Evolutionary conservation across 176 grass and related monocot genomes (phyloP).

Genomic region (Rhynchospora pubera): DNA sequence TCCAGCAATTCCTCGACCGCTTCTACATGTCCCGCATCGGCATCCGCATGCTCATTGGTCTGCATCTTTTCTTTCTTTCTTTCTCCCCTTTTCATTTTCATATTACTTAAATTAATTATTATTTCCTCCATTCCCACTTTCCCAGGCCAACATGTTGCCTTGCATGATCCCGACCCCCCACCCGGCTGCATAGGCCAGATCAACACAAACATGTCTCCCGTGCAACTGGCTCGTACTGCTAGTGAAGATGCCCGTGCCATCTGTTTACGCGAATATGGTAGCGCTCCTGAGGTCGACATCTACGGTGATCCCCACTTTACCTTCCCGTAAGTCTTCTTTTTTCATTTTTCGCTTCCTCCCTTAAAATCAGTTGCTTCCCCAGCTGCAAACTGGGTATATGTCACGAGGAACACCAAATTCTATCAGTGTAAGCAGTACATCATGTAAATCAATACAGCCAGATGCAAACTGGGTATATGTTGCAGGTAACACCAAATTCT

Average conservation of each 20-base stretch:
- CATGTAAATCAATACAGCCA: too few species aligned
- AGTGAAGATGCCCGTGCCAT: conserved; percentile 85
- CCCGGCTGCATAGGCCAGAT: conserved; percentile 81
- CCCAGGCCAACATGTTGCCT: conserved; percentile 84
- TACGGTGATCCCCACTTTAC: conserved; percentile 84
- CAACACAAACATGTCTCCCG: conserved; percentile 77
- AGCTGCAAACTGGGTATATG: too few species aligned
- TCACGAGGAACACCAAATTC: too few species aligned
- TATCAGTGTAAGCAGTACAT: too few species aligned
- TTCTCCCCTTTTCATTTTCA: too few species aligned
- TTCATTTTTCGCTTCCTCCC: too few species aligned
- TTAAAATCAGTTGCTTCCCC: too few species aligned
- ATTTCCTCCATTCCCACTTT: too few species aligned
- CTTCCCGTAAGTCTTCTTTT: conserved; percentile 53
- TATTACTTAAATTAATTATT: too few species aligned
- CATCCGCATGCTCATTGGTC: conserved; percentile 96
- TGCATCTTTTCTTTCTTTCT: neutral
- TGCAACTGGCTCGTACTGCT: conserved; percentile 50
- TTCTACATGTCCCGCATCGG: conserved; percentile 98
- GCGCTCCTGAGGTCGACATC: conserved; percentile 72
- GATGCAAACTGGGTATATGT: too few species aligned
- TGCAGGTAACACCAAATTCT: too few species aligned
- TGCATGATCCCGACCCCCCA: conserved; percentile 70
- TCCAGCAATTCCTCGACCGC: conserved; percentile 81
- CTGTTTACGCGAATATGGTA: conserved; percentile 83